Conservation (phyloP, 805 yeast species). For the Isabelozyma heimii region DNA sequence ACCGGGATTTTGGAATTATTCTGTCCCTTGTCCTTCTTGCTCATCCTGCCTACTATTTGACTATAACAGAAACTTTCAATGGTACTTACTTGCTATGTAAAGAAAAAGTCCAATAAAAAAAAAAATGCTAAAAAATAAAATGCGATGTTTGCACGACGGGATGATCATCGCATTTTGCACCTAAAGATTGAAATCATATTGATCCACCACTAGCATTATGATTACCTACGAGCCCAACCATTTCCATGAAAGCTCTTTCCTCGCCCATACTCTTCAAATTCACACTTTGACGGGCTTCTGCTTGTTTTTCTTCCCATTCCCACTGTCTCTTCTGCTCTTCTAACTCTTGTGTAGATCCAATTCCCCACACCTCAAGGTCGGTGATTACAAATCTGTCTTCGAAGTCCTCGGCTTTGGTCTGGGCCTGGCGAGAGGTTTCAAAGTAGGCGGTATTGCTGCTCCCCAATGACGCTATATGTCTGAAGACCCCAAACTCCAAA, state of each 20-base stretch:
- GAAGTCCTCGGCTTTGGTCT: conserved; percentile 27
- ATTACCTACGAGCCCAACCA: conserved; percentile 66
- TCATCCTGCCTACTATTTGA: background rate
- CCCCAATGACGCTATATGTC: conserved; percentile 51
- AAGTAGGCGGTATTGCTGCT: conserved; percentile 22
- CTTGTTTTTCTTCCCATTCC: conserved; percentile 92
- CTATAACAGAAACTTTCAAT: background rate
- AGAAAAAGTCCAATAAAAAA: background rate
- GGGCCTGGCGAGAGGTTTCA: conserved; percentile 17
- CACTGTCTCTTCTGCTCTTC: conserved; percentile 73
- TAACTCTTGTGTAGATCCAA: conserved; percentile 76
- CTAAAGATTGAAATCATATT: conserved; percentile 18
- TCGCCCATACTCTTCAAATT: conserved; percentile 69
- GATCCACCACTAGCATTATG: conserved; percentile 48
- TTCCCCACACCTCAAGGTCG: conserved; percentile 89
- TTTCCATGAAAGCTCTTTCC: conserved; percentile 79
- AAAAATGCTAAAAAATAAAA: background rate
- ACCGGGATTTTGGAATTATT: conserved; percentile 22
- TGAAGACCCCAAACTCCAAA: conserved; percentile 76
- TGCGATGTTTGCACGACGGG: background rate
- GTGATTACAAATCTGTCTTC: conserved; percentile 72
- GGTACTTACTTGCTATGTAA: background rate
- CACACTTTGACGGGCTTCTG: conserved; percentile 69
- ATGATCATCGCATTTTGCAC: background rate
- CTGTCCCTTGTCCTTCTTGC: conserved; percentile 2